phyloP scores from a whole-genome alignment of 768 basidiomycete species.

The Boletus sp. region DNA sequence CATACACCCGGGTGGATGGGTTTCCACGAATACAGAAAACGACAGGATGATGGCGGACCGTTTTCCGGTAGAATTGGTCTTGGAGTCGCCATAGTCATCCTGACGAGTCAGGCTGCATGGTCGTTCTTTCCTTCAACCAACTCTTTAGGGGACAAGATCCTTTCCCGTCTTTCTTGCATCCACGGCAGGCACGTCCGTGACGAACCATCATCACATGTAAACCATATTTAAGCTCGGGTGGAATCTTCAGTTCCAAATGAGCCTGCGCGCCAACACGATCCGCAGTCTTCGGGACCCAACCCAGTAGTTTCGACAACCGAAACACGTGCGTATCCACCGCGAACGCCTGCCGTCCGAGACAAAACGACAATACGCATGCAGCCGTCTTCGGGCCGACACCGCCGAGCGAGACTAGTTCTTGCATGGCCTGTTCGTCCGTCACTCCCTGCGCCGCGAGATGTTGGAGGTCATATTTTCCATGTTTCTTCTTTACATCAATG shows the following conservation, averaged over 20 bases:
- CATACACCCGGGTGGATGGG: background rate
- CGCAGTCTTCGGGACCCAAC: constrained; percentile 43
- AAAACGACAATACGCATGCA: constrained; percentile 60
- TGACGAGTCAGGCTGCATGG: constrained; percentile 19
- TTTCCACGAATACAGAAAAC: background rate
- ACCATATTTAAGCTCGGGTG: constrained; percentile 52
- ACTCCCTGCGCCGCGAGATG: constrained; percentile 39
- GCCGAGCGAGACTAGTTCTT: constrained; percentile 52
- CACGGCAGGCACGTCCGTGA: constrained; percentile 54
- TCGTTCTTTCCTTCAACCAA: constrained; percentile 32
- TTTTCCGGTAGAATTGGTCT: background rate
- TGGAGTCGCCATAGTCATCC: background rate
- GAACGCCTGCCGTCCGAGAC: constrained; percentile 57
- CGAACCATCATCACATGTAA: constrained; percentile 59
- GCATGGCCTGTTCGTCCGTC: constrained; percentile 52
- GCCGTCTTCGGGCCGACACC: constrained; percentile 67
- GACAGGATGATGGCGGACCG: background rate
- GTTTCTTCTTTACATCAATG: constrained; percentile 39
- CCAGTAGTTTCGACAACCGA: constrained; percentile 45
- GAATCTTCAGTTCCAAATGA: constrained; percentile 52
- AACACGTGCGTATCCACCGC: constrained; percentile 67
- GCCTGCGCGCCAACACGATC: constrained; percentile 55
- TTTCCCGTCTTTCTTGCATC: constrained; percentile 44
- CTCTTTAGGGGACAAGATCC: constrained; percentile 37
- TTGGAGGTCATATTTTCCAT: constrained; percentile 57